Percentiles rank a stretch among this genome's conserved stretches.
Evolutionary conservation across 2,329 filamentous ascomycete species (phyloP).

Genomic region (Parastagonospora avenae): DNA sequence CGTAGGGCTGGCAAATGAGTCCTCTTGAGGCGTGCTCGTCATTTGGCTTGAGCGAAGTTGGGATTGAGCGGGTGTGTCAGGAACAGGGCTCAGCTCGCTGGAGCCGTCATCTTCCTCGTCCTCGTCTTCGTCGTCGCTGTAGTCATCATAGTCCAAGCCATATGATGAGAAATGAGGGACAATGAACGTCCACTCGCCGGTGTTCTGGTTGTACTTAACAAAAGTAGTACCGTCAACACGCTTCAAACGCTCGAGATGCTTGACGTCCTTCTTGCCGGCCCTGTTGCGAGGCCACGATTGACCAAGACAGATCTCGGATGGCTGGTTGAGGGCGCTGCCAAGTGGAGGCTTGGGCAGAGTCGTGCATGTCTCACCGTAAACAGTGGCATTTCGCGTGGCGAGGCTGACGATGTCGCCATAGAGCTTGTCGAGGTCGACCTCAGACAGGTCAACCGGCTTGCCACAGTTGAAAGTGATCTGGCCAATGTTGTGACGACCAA

Average conservation of each 20-base stretch:
- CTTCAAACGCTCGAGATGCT: constrained; percentile 82
- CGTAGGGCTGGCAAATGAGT: constrained; percentile 45
- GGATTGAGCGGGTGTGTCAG: constrained; percentile 52
- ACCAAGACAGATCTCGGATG: constrained; percentile 82
- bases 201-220: constrained; percentile 76
- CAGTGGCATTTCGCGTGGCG: constrained; percentile 78
- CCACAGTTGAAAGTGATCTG: constrained; percentile 72
- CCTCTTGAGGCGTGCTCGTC: constrained; percentile 42
- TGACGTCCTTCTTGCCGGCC: constrained; percentile 70
- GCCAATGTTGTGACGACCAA: constrained; percentile 83
- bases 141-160: constrained; percentile 74
- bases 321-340: constrained; percentile 90
- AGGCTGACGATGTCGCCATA: constrained; percentile 77
- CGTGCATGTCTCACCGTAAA: constrained; percentile 63
- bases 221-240: constrained; percentile 82
- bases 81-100: constrained; percentile 46
- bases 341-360: constrained; percentile 29
- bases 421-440: constrained; percentile 79
- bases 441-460: constrained; percentile 73
- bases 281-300: constrained; percentile 89
- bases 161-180: constrained; percentile 99
- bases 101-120: constrained; percentile 17
- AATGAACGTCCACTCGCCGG: constrained; percentile 86
- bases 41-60: constrained; percentile 39
- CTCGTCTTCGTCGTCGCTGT: constrained; percentile 65